Evolutionary conservation across 148 eudicot species (phyloP), one percentile per base, ranked within the genome.

Genomic region (Diospyros kaki): DNA sequence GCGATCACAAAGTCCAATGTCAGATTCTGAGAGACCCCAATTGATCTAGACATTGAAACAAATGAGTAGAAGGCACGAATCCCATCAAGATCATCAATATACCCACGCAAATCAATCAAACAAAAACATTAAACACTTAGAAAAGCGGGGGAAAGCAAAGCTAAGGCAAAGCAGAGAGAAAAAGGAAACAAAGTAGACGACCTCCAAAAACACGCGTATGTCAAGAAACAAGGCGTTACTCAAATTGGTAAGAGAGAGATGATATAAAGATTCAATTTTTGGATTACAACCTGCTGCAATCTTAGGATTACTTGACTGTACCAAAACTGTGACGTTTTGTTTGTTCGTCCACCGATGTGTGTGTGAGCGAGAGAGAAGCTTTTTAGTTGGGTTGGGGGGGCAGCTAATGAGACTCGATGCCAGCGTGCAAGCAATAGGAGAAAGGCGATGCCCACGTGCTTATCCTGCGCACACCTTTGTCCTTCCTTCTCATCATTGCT

Each of bases 381-480:
- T 11, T 11, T 12, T 58, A 11, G 61, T 58, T 58, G 66, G 76
- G 52, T 48, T 28, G 42, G 1, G 13, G 42, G 70, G 55, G 80
- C 52, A 15, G 5, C 12, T 44, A 58, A 42, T 58, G 42, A 12
- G 15, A 9, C 43, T 6, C 71, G 66, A 71, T 73, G 75, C 54
- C 78, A 81, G 81, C 84, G 81, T 77, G 77, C 78, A 60, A 14
- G 73, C 65, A 75, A 58, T 78, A 67, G 64, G 79, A 64, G 82
- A 80, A 54, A 83, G 80, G 78, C 65, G 64, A 83, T 52, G n/a
- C 76, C 80, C 86, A 80, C 83, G 86, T 83, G 83, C 74, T 77
- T 79, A 82, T 77, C 75, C 69, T 74, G 81, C 68, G 83, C 83
- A 77, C 80, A 85, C 85, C 69, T 63, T 11, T 45, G 52, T 48